Percentiles rank a stretch among this genome's conserved stretches.
Evolutionary conservation across 345 rosid species (phyloP).

Genomic region (Kernera saxatilis): DNA sequence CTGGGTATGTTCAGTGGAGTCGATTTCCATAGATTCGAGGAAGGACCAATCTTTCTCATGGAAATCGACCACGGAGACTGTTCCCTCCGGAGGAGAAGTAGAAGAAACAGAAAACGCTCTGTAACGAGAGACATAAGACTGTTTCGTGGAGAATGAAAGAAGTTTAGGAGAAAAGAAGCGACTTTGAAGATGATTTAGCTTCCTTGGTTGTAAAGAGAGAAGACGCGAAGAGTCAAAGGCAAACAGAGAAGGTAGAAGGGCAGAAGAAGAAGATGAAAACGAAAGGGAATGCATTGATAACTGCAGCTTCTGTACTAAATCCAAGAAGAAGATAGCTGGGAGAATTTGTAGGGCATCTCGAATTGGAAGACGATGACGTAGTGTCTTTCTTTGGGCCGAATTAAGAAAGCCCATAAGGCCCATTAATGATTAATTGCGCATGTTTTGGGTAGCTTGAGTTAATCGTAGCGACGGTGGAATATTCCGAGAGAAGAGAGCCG

Average conservation of each 20-base stretch:
- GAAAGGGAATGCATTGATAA: conserved; percentile 28
- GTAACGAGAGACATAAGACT: conserved; percentile 8
- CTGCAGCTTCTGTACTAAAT: conserved; percentile 14
- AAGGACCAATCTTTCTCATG: conserved; percentile 86
- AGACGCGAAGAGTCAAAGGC: not conserved
- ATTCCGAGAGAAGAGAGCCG: not conserved
- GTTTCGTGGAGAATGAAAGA: conserved; percentile 7
- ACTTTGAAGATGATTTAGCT: conserved; percentile 13
- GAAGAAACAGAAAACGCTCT: conserved; percentile 19
- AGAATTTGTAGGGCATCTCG: conserved; percentile 10
- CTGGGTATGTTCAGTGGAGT: conserved; percentile 30
- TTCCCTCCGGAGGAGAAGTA: conserved; percentile 43
- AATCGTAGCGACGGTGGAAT: not conserved
- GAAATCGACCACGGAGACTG: conserved; percentile 43
- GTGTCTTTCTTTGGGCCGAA: conserved; percentile 5
- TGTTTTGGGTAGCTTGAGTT: not conserved
- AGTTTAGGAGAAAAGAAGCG: conserved; percentile 6
- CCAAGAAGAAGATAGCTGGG: conserved; percentile 14
- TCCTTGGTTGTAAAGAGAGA: conserved; percentile 16
- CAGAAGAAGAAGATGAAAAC: conserved; percentile 8
- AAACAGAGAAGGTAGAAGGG: conserved; percentile 5
- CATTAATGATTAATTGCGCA: not conserved
- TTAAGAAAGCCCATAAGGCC: conserved; percentile 7
- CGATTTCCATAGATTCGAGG: conserved; percentile 58
- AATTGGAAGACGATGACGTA: not conserved